A percentile compares a stretch with the other conserved stretches of the same genome.
Evolutionary conservation across 352 stramenopile species (phyloP).

Genomic region (Pelagophyceae sp.): DNA sequence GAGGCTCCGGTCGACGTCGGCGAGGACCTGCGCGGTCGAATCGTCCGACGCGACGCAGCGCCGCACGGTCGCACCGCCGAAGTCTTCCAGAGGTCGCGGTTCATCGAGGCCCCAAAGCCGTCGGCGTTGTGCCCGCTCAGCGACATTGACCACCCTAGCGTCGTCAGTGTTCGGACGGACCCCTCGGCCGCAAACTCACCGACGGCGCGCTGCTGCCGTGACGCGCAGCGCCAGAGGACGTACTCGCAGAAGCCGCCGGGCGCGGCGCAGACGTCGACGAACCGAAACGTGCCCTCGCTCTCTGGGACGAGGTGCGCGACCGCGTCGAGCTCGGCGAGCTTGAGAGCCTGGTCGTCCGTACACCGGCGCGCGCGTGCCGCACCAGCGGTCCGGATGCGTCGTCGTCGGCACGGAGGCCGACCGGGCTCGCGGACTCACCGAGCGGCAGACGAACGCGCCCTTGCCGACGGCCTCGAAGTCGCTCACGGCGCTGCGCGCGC

Average conservation of each 20-base stretch:
- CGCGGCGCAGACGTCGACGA: conserved; percentile 4
- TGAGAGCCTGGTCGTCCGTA: too few species aligned
- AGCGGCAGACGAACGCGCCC: neutral
- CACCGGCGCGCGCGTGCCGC: too few species aligned
- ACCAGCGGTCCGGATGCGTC: too few species aligned
- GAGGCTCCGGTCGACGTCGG: neutral
- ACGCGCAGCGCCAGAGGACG: neutral
- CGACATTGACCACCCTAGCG: neutral
- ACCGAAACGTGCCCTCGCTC: neutral
- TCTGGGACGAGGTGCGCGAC: neutral
- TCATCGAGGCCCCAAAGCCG: neutral
- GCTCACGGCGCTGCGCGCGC: too few species aligned
- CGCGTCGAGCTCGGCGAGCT: neutral
- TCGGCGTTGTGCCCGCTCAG: neutral
- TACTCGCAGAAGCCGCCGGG: conserved; percentile 1
- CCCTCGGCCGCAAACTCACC: too few species aligned
- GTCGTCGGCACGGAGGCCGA: neutral
- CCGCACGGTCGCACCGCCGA: neutral
- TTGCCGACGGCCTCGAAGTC: neutral
- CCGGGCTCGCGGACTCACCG: neutral
- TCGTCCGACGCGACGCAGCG: neutral
- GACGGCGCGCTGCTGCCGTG: too few species aligned
- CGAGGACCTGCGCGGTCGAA: neutral
- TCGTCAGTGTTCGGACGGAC: too few species aligned
- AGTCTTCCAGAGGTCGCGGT: neutral